Base-by-base conservation (phyloP, 768 basidiomycete species). In the Boletales sp. region DNA sequence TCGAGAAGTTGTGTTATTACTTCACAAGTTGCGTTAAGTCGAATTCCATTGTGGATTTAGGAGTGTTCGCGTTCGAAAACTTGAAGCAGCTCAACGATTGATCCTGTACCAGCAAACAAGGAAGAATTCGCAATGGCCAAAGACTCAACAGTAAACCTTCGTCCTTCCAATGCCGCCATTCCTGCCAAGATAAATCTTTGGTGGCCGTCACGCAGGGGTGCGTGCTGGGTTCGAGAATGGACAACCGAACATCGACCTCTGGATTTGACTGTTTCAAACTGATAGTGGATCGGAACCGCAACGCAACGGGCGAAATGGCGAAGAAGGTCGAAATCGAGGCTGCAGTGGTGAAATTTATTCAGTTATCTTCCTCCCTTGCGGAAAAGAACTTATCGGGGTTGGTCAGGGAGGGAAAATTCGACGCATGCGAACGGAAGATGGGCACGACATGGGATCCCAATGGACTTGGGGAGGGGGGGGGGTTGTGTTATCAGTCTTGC, bases 301-400 rank as follows among this genome's bases (percentile, higher is more conserved):
- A 21, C 21, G 21, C 21, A 21, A 21, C 21, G 21, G 21, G 21
- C 4, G 21, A 21, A 21, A 38, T 38, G 37, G 37, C 17, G 11
- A 17, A 38, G 19, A 19, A 38, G 18, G 9, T 38, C 11, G 37
- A 38, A 38, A 38, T 38, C 17, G 19, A 12, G n/a, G n/a, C 9
- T 38, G 37, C 37, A 38, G 19, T 9, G 17, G 9, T 17, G 19
- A 43, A 11, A 8, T 32, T 8, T 48, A 31, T 18, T 43, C 51
- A 5, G 44, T 49, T 24, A 35, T 38, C 9, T 58, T 57, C 31
- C 41, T 57, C 13, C 40, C 27, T 1, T 56, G 40, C 11, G 56
- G 47, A 34, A 46, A 6, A 12, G 30, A 49, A 5, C 2, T 58
- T 5, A 21, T 57, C 8, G 45, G 51, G n/a, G 56, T 51, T 24